A percentile compares a stretch with the other conserved stretches of the same genome.
Conservation (phyloP, 768 basidiomycete species). For the Phylloporus scabripes region DNA sequence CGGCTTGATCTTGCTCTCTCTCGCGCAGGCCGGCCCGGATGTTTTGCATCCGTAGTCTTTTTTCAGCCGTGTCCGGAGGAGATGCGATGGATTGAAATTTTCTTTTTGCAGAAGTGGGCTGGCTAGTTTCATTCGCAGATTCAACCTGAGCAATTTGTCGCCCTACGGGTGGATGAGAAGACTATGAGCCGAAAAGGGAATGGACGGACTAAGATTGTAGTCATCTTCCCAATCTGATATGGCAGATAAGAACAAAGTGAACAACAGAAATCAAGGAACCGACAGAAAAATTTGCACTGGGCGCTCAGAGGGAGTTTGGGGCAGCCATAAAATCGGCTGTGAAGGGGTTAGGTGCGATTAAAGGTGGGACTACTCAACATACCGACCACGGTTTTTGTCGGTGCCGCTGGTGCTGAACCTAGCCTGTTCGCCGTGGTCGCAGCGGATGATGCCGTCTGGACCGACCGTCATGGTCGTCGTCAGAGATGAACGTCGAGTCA, state of each 20-base stretch:
- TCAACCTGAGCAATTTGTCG: not conserved
- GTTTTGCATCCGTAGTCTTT: constrained; percentile 1
- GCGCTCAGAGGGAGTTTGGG: constrained; percentile 5
- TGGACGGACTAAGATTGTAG: constrained; percentile 10
- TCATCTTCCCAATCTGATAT: constrained; percentile 33
- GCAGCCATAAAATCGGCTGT: constrained; percentile 38
- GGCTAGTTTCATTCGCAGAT: not conserved
- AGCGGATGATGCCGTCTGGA: constrained; percentile 30
- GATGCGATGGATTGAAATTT: not conserved
- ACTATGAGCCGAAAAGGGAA: no score
- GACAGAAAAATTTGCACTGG: constrained; percentile 35
- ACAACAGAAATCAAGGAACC: not conserved
- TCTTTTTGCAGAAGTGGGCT: constrained; percentile 6
- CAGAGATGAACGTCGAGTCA: constrained; percentile 8
- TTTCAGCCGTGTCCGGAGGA: not conserved
- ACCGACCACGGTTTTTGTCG: constrained; percentile 33
- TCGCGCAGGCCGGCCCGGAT: constrained; percentile 14
- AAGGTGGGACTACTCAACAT: constrained; percentile 2
- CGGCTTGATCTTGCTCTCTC: not conserved
- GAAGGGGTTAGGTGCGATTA: not conserved
- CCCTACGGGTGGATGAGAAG: constrained; percentile 4
- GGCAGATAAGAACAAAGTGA: not conserved
- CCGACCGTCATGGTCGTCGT: not conserved
- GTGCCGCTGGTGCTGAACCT: constrained; percentile 29
- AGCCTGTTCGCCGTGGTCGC: constrained; percentile 29